Evolutionary conservation across 345 rosid genomes (phyloP), one percentile per base, ranked within the genome.

Genomic region (Salix suchowensis): DNA sequence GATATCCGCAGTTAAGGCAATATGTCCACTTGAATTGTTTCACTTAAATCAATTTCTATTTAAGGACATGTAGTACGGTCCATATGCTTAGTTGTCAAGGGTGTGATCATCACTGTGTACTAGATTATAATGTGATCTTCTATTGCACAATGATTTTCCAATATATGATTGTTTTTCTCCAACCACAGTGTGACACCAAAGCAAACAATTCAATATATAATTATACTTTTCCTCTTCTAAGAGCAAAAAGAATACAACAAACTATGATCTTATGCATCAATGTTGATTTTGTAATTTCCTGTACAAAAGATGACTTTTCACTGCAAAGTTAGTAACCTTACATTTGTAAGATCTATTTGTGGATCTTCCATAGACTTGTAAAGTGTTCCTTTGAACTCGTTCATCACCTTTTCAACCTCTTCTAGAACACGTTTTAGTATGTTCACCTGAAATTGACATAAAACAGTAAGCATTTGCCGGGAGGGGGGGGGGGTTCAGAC

Each of bases 361-460:
- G 97, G 98, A 85, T 96, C 98, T 85, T 96, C 98, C 99, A 96
- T 90, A 34, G 94, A 92, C 82, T 89, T 96, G 90, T 89, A 93
- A 76, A 96, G 94, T 23, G 81, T 91, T 79, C 91, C 97, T 88
- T 92, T 96, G 87, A 96, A 93, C 88, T 96, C 98, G 67, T 89
- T 93, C 96, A 96, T 89, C 77, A 96, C 92, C 81, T 88, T 96
- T 79, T 96, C 99, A 86, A 93, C 98, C 91, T 96, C 99, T 88
- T 93, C 99, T 74, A 92, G 96, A 54, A 96, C 99, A 67, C 97
- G 95, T 87, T 96, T 93, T 71, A 96, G 88, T 85, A 96, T 87
- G 83, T 88, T 94, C 68, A 93, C 97, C 99, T 96, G 93, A 84
- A 87, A 88, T 80, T 71, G 32, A 79, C 69, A 54, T 30, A 23